Base-by-base conservation (phyloP, 768 basidiomycete genomes). In the Lanmaoa pseudosensibilis region DNA sequence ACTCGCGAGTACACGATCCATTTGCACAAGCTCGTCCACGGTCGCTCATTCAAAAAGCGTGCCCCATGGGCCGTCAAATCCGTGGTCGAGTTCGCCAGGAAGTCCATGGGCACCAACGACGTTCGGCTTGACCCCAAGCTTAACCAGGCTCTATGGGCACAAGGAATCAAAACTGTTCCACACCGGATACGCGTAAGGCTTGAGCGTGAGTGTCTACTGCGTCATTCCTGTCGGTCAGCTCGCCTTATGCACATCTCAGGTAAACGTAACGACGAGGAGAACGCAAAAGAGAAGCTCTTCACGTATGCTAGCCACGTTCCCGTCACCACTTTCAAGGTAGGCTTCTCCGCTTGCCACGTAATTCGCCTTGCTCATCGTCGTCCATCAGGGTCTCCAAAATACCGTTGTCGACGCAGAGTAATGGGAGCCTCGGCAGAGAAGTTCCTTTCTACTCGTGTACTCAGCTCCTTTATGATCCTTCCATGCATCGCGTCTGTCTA, bases 1-100 rank as follows among this genome's bases (percentile, higher is more conserved):
- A 91, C 95, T 63, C 88, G 95, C 70, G 96, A 99, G 75, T 97
- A 98, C 88, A 98, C 96, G 70, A 90, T 98, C 81, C 93, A 97
- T 78, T 79, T 98, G 39, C 94, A 97, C 87, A 97, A 96, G 77
- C 87, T 78, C 64, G 92, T 94, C 41, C 92, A 94, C 76, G 92
- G 89, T 65, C 84, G 88, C 58, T 88, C 90, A 41, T 98, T 97
- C 84, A 98, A 98, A 81, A 96, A 96, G 84, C 89, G 95, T 66
- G 94, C 97, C 18, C 97, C 97, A 23, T 88, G 86, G 80, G 97
- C 94, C 65, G 84, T 98, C 77, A 98, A 98, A 80, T 90, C 92
- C 62, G 87, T 98, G 64, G 79, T 92, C 67, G 83, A 83, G 51
- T 99, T 99, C 69, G 94, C 97, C 13, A 85, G 84, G 66, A 94